Percentiles rank a stretch among this genome's conserved stretches.
phyloP scores from a whole-genome alignment of 148 eudicot genomes.

The Vaccinium darrowii region DNA sequence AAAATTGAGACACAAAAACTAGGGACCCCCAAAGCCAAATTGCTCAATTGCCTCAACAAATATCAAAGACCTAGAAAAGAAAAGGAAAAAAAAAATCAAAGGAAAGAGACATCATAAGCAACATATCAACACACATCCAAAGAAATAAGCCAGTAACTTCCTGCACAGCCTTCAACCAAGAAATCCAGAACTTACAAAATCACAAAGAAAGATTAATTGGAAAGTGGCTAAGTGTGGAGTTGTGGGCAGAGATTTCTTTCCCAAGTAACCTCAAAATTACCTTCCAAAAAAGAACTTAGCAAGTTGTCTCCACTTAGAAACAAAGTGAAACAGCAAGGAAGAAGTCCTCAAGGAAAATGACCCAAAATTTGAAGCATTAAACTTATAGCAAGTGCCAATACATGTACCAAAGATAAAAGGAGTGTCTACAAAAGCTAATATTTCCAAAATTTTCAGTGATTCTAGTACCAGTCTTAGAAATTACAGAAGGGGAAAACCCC shows the following conservation, averaged over 20 bases:
- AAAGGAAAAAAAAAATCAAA: too few species aligned
- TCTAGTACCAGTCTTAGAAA: constrained; percentile 7
- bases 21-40: constrained; percentile 13
- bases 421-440: constrained; percentile 23
- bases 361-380: constrained; percentile 40
- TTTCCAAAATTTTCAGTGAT: constrained; percentile 31
- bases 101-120: background rate
- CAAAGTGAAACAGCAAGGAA: background rate
- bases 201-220: background rate
- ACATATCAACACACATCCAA: constrained; percentile 14
- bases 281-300: background rate
- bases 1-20: background rate
- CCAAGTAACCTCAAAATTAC: background rate
- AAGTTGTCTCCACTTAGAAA: background rate
- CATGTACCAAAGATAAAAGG: constrained; percentile 28
- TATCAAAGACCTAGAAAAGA: constrained; percentile 35
- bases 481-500: constrained; percentile 26
- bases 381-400: constrained; percentile 33
- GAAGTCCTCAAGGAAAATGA: constrained; percentile 15
- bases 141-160: background rate
- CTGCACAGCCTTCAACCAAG: background rate
- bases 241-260: background rate
- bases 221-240: background rate
- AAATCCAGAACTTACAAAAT: background rate
- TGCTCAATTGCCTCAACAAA: constrained; percentile 25